Base-by-base conservation (phyloP, 1,284 basidiomycete species). In the Phellopilus nigrolimitatus region DNA sequence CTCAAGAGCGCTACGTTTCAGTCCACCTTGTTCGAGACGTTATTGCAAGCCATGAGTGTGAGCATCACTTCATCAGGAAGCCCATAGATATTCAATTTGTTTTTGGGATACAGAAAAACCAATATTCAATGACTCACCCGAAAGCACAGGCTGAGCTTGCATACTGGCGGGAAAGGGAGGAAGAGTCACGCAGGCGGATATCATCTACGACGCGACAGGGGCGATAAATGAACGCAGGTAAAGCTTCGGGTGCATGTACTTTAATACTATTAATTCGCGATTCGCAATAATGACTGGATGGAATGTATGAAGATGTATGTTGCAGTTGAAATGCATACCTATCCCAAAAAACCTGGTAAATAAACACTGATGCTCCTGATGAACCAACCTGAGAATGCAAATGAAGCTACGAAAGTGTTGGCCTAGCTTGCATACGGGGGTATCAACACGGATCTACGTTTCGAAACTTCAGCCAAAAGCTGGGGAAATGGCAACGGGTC, bases 1-100 rank as follows among this genome's bases (percentile, higher is more conserved):
- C 68, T 79, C 1, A 73, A 81, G 36, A 81, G 74, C 60, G 83
- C 84, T 6, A 85, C 81, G 1, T 83, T 84, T 53, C 77, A 87
- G 53, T 84, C 82, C 3, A 76, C 76, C 3, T 74, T 88, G 36
- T 97, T 88, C 63, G 89, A 91, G 53, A 70, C 77, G 7, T 69
- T 97, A 12, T 71, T 95, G 42, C 85, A 86, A 62, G 83, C 81
- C 31, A 68, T 95, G 37, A 89, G 81, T 52, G 90, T 91, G 61
- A 62, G 87, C 72, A 22, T 19, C 31, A 22, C 17, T 47, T 17
- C 22, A 8, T 27, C 2, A 21, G 7, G 28, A 41, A 3, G 28
- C n/a, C 28, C 21, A 7, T 5, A 36, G 43, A 56, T 44, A 10
- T 46, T 39, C 25, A 51, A 37, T 15, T 3, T 17, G n/a, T n/a